Evolutionary conservation across 2,329 filamentous ascomycete species (phyloP).

Genomic region (Colletotrichum orbiculare): DNA sequence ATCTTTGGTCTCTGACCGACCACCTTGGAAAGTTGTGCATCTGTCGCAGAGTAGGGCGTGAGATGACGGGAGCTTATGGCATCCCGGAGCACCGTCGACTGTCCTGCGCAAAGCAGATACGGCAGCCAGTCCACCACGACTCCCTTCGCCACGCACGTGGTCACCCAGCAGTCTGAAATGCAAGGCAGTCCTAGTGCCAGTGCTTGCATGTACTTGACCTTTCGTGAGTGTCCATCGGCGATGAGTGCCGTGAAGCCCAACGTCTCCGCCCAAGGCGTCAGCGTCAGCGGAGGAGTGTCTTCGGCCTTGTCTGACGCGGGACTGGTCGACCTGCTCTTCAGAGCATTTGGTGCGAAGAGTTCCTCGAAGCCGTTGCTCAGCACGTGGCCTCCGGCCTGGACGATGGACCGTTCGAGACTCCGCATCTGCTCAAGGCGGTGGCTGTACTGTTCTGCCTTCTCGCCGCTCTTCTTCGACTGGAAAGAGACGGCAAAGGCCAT

Average conservation of each 20-base stretch:
- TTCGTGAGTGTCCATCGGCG: conserved; percentile 85
- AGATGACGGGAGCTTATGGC: conserved; percentile 81
- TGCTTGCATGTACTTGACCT: conserved; percentile 94
- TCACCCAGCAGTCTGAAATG: conserved; percentile 83
- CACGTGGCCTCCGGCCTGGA: conserved; percentile 76
- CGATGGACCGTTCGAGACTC: conserved; percentile 70
- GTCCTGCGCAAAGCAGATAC: conserved; percentile 88
- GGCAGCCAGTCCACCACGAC: conserved; percentile 78
- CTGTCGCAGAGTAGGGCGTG: conserved; percentile 65
- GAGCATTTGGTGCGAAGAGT: conserved; percentile 70
- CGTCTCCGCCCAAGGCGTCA: conserved; percentile 63
- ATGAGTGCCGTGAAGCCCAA: conserved; percentile 87
- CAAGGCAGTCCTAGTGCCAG: conserved; percentile 90
- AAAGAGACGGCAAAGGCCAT: conserved; percentile 93
- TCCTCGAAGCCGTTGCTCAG: conserved; percentile 82
- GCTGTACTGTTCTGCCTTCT: conserved; percentile 62
- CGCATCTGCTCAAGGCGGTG: conserved; percentile 52
- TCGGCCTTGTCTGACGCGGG: conserved; percentile 44
- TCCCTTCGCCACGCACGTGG: conserved; percentile 73
- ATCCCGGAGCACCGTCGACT: conserved; percentile 80
- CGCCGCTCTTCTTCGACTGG: conserved; percentile 59
- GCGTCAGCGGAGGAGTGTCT: conserved; percentile 53
- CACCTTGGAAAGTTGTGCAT: conserved; percentile 66
- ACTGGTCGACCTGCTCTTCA: conserved; percentile 47
- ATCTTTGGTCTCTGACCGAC: conserved; percentile 71